These are phyloP conservation scores for Gaeumannomyces tritici DNA, from an alignment of 2,329 filamentous ascomycete species.

Conservation along the genomic window DNA sequence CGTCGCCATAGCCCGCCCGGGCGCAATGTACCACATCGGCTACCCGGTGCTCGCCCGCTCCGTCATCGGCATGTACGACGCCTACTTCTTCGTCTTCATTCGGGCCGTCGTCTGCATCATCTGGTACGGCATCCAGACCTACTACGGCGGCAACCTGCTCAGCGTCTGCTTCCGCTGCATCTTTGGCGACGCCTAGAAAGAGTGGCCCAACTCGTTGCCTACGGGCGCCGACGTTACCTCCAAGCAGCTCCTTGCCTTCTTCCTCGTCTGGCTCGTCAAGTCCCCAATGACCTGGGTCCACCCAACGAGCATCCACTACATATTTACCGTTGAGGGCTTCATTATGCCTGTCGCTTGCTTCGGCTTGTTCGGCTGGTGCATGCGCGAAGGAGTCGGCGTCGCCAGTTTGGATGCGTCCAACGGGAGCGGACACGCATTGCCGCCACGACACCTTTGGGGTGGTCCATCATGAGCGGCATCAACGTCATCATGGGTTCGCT, in stretches of 20 bases:
- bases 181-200: slow-evolving; percentile 14
- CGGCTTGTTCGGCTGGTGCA: slow-evolving; percentile 24
- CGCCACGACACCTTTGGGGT: slow-evolving; percentile 24
- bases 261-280: slow-evolving; percentile 27
- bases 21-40: too few relatives aligned
- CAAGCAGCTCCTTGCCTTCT: slow-evolving; percentile 24
- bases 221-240: slow-evolving; percentile 21
- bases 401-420: slow-evolving; percentile 16
- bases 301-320: slow-evolving; percentile 16
- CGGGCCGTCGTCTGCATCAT: slow-evolving; percentile 21
- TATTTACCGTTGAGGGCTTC: slow-evolving; percentile 16
- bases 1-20: too few relatives aligned
- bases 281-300: slow-evolving; percentile 19
- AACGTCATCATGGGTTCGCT: slow-evolving; percentile 26
- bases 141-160: slow-evolving; percentile 4
- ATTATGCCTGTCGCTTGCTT: slow-evolving; percentile 24
- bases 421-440: too few relatives aligned
- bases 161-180: slow-evolving; percentile 3
- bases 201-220: slow-evolving; percentile 21
- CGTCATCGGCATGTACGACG: slow-evolving; percentile 31
- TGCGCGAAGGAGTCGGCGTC: slow-evolving; percentile 17
- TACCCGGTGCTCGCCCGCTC: slow-evolving; percentile 15
- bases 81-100: slow-evolving; percentile 28
- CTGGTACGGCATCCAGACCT: slow-evolving; percentile 11
- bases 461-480: slow-evolving; percentile 26